Evolutionary conservation across 2,329 filamentous ascomycete species (phyloP).

Genomic region (Alternaria rosae): DNA sequence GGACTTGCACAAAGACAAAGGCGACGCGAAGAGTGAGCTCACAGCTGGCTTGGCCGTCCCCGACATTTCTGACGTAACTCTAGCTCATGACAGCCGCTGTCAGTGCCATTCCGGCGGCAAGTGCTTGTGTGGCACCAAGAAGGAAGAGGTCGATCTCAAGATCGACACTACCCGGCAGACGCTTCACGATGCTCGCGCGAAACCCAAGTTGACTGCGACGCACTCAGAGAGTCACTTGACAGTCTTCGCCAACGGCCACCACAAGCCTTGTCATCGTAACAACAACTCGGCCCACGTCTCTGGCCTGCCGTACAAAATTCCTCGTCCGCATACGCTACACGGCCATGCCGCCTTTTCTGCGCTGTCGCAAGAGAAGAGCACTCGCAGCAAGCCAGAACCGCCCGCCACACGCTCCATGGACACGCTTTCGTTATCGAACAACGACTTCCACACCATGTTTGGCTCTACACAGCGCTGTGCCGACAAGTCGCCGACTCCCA

Average conservation of each 20-base stretch:
- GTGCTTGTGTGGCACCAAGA: constrained; percentile 67
- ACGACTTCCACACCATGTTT: constrained; percentile 46
- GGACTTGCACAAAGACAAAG: constrained; percentile 57
- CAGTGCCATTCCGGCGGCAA: constrained; percentile 66
- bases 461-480: constrained; percentile 40
- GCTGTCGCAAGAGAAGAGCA: constrained; percentile 29
- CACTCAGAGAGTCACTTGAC: constrained; percentile 68
- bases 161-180: constrained; percentile 54
- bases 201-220: constrained; percentile 64
- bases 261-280: constrained; percentile 70
- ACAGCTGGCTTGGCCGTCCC: constrained; percentile 41
- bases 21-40: constrained; percentile 49
- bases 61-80: constrained; percentile 40
- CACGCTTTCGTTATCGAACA: constrained; percentile 48
- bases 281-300: constrained; percentile 70
- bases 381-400: constrained; percentile 34
- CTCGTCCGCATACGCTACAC: constrained; percentile 52
- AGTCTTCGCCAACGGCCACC: constrained; percentile 69
- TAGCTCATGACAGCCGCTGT: constrained; percentile 53
- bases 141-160: constrained; percentile 60
- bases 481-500: constrained; percentile 36
- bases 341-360: constrained; percentile 41
- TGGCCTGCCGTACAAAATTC: constrained; percentile 69
- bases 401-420: constrained; percentile 43
- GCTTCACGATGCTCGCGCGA: constrained; percentile 57